Evolutionary conservation across 257 asterid species (phyloP).

Genomic region (Forsythia suspensa): DNA sequence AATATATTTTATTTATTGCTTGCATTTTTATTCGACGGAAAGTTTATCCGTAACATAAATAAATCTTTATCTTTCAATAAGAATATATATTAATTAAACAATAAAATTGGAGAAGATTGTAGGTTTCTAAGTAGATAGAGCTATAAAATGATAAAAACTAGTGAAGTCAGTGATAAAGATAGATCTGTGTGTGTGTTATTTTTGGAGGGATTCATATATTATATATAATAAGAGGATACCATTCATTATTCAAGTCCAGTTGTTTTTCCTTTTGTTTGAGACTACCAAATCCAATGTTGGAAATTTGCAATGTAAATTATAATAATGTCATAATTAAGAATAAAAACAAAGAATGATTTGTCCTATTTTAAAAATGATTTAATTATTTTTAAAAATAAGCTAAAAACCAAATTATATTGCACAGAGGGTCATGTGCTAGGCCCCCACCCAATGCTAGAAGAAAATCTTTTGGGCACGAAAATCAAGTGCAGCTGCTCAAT

Average conservation of each 20-base stretch:
- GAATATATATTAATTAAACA: too few relatives aligned
- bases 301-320: slow-evolving; percentile 2
- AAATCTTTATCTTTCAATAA: too few relatives aligned
- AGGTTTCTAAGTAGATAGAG: not conserved
- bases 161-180: slow-evolving; percentile 27
- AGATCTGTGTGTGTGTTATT: slow-evolving; percentile 12
- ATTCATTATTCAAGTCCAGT: not conserved
- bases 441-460: slow-evolving; percentile 20
- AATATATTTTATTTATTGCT: too few relatives aligned
- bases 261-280: slow-evolving; percentile 6
- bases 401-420: slow-evolving; percentile 26
- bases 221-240: not conserved
- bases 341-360: slow-evolving; percentile 34
- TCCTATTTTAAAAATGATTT: slow-evolving; percentile 28
- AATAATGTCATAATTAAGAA: slow-evolving; percentile 31
- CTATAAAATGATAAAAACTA: not conserved
- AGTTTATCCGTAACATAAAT: too few relatives aligned
- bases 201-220: not conserved
- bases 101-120: not conserved
- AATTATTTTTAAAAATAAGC: slow-evolving; percentile 16
- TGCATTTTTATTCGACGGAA: too few relatives aligned
- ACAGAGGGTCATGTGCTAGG: slow-evolving; percentile 47
- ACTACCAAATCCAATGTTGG: not conserved
- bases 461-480: slow-evolving; percentile 23
- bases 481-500: slow-evolving; percentile 22